Base-by-base conservation (phyloP, 202 grass and related monocot species). In the Thinopyrum obtusiflorum region DNA sequence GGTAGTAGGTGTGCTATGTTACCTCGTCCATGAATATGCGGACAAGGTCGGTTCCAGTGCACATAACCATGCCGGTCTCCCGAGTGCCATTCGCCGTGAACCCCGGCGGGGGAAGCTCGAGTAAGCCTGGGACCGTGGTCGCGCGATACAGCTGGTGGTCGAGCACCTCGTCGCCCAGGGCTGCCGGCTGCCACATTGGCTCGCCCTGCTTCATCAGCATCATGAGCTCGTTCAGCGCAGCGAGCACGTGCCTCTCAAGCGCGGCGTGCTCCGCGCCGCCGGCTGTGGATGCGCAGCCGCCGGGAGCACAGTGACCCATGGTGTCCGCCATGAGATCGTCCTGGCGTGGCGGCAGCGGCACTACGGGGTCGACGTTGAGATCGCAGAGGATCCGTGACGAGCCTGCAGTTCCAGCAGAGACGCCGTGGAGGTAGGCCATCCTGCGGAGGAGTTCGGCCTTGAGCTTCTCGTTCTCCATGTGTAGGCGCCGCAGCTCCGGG, bases 21-120 rank as follows among this genome's bases (percentile, higher is more conserved):
- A 93, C 92, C 32, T 31, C 28, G 32, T 93, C 89, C 12, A 71
- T 85, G n/a, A 93, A 33, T 35, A 83, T 47, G 27, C 4, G 67
- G 11, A 91, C 46, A n/a, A 93, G 25, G 2, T 88, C 77, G 2
- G 23, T 1, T n/a, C 62, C 82, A 0, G 46, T 65, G 35, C 68
- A 59, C 68, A 79, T 63, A 21, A 93, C 73, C 5, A 87, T 17
- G 29, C 67, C 84, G 6, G 37, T 59, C 1, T 87, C 81, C 65
- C 74, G 88, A 3, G 92, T 84, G 39, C 77, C 92, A 61, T 89
- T 84, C 11, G 18, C 36, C 6, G 36, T 65, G 15, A 89, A 93
- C 9, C 77, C 81, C 8, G 3, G 0, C 0, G 84, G 89, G 59
- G 73, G 73, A 3, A 47, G 2, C 11, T 39, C 84, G 9, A 87